Base-by-base conservation (phyloP, 1,284 basidiomycete genomes). In the Marasmius tenuissimus region DNA sequence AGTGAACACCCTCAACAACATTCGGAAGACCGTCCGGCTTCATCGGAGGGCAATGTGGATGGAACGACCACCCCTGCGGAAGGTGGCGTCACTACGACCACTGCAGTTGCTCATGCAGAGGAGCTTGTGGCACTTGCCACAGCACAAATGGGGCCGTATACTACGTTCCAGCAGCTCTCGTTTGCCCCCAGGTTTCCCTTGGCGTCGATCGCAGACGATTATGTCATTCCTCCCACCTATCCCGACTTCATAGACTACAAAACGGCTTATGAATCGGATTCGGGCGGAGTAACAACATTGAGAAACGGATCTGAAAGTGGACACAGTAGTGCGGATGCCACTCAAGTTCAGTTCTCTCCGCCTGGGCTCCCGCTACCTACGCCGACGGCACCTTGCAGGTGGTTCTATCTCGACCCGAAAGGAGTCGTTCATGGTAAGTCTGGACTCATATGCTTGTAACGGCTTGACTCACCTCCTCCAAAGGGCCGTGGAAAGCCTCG, bases 161-260 rank as follows among this genome's bases (percentile, higher is more conserved):
- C 91, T 12, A 94, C 92, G 3, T 94, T 95, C 76, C 93, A 94
- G 70, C 93, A 95, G 74, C 78, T 95, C 6, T 82, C 81, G 5
- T 94, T 93, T 70, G 84, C 93, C 8, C 93, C 93, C 9, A 87
- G 83, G 61, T 92, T 95, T 68, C 93, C 93, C 16, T 79, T 94
- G 60, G 89, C 89, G n/a, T 84, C 89, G 1, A 91, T 95, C 59
- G 89, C 93, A 16, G 91, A 94, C 69, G 91, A 94, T 50, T 95
- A 92, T 73, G 84, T 92, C 62, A 95, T 95, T 61, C 93, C 93
- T 27, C 93, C 93, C 0, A 93, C 92, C 62, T 95, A 95, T 72
- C 81, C 84, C 7, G 81, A 87, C 39, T 93, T 93, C 74, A 74
- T 93, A 61, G 82, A 86, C 55, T 91, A 93, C 70, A 81, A 87